Percentiles rank a stretch among this genome's conserved stretches.
Conservation (phyloP, 192 early-diverging fungal species). For the Rhizophagus clarus region DNA sequence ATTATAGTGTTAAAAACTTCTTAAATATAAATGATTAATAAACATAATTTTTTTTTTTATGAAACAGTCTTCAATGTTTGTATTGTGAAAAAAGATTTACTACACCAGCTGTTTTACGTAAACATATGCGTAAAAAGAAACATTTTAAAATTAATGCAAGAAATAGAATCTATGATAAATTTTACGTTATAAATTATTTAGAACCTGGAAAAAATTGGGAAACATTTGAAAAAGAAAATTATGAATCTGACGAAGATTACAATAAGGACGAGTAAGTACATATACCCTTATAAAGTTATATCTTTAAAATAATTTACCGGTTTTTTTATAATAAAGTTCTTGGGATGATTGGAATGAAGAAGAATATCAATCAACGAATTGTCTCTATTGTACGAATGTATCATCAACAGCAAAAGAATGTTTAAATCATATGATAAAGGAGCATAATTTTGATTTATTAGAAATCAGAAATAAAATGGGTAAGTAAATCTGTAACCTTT, state of each 20-base stretch:
- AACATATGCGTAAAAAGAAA: slow-evolving; percentile 99
- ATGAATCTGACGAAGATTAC: slow-evolving; percentile 72
- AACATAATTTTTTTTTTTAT: background rate
- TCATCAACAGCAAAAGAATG: slow-evolving; percentile 61
- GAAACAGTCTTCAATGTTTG: slow-evolving; percentile 70
- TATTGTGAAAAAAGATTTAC: slow-evolving; percentile 96
- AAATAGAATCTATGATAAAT: slow-evolving; percentile 90
- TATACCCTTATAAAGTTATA: background rate
- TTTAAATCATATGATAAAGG: slow-evolving; percentile 71
- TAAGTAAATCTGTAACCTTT: background rate
- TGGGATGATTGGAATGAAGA: slow-evolving; percentile 85
- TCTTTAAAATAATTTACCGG: no score
- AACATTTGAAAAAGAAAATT: slow-evolving; percentile 76
- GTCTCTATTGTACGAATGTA: slow-evolving; percentile 77
- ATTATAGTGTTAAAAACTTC: background rate
- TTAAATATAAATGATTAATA: background rate
- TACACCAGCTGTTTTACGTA: slow-evolving; percentile 81
- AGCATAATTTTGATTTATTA: slow-evolving; percentile 79
- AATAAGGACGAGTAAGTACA: slow-evolving; percentile 60
- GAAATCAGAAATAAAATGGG: slow-evolving; percentile 47
- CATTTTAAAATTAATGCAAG: slow-evolving; percentile 93
- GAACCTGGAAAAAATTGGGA: slow-evolving; percentile 94
- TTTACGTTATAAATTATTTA: slow-evolving; percentile 92
- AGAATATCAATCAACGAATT: slow-evolving; percentile 66
- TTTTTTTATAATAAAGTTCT: slow-evolving; percentile 48